Base-by-base conservation (phyloP, 768 basidiomycete species). In the Kwoniella shandongensis region DNA sequence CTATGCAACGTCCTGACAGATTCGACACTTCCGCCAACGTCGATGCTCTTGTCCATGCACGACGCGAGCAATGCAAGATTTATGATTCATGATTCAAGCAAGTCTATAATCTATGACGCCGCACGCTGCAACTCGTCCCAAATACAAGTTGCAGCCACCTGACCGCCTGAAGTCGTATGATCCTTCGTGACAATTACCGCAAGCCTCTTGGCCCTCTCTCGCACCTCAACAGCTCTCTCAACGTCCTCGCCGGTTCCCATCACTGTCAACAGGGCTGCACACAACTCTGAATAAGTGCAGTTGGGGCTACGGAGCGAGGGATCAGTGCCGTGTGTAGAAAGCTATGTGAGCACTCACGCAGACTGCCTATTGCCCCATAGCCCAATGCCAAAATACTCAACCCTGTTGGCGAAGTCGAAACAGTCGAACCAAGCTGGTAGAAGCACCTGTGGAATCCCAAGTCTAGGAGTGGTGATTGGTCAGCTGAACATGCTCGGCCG, bases 361-460 rank as follows among this genome's bases (percentile, higher is more conserved):
- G 51, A 36, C 29, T 26, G 38, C 4, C 42, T 35, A 48, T 59
- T 59, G 32, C 58, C 58, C 58, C 58, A 59, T 38, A 26, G 39
- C 10, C 58, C 58, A 20, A 52, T 59, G n/a, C 58, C 58, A 15
- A 57, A 39, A 29, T 50, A 44, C 3, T 42, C 13, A 13, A 50
- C 27, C 26, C 55, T 22, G 20, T 27, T 36, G 7, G 47, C 55
- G 35, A 50, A 50, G 23, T 57, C 55, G 41, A 50, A 57, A 17
- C 55, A 57, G 48, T 57, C 55, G 40, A 57, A 10, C 55, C 55
- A 57, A 25, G 55, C 55, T 44, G 55, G 55, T 40, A 57, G 41
- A 17, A 57, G 26, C 30, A 57, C 29, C 18, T 57, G 55, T 2
- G 55, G 55, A 7, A 44, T 29, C 39, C 40, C 40, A 7, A 23